Evolutionary conservation across 2,329 filamentous ascomycete genomes (phyloP).

Genomic region (Alternaria panax): DNA sequence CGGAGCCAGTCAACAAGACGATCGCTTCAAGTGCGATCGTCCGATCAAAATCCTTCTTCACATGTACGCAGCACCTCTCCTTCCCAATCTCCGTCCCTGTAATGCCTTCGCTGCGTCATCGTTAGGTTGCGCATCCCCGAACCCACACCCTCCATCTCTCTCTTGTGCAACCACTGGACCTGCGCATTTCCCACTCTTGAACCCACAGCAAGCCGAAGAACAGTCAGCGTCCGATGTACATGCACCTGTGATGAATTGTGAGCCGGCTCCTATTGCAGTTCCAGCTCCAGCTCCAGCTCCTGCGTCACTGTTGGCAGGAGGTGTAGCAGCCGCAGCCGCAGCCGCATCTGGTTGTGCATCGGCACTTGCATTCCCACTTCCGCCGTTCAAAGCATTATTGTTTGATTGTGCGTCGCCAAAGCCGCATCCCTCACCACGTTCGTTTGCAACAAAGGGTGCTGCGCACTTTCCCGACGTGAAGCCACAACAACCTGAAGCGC

Average conservation of each 20-base stretch:
- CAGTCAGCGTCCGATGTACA: slow-evolving; percentile 51
- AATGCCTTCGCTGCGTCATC: slow-evolving; percentile 42
- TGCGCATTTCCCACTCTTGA: slow-evolving; percentile 41
- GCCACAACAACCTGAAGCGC: slow-evolving; percentile 33
- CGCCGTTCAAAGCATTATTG: slow-evolving; percentile 36
- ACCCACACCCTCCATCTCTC: slow-evolving; percentile 48
- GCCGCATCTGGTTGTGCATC: slow-evolving; percentile 3
- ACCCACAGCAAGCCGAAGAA: slow-evolving; percentile 49
- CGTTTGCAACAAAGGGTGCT: slow-evolving; percentile 43
- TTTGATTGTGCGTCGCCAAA: slow-evolving; percentile 48
- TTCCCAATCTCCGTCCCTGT: slow-evolving; percentile 27
- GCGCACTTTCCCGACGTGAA: slow-evolving; percentile 46
- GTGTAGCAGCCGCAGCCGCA: background rate
- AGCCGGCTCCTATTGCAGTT: slow-evolving; percentile 24
- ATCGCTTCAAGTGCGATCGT: background rate
- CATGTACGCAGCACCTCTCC: slow-evolving; percentile 32
- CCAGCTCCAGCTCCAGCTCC: slow-evolving; percentile 1
- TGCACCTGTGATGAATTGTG: slow-evolving; percentile 51
- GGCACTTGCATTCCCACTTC: slow-evolving; percentile 10
- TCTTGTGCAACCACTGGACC: slow-evolving; percentile 46
- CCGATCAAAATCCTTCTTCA: background rate
- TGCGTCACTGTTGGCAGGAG: background rate
- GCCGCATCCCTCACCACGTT: slow-evolving; percentile 48
- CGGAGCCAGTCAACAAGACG: background rate
- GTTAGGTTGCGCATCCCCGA: slow-evolving; percentile 46